Evolutionary conservation across 441 rosid genomes (phyloP), one percentile per base, ranked within the genome.

Genomic region (Aleurites moluccanus): DNA sequence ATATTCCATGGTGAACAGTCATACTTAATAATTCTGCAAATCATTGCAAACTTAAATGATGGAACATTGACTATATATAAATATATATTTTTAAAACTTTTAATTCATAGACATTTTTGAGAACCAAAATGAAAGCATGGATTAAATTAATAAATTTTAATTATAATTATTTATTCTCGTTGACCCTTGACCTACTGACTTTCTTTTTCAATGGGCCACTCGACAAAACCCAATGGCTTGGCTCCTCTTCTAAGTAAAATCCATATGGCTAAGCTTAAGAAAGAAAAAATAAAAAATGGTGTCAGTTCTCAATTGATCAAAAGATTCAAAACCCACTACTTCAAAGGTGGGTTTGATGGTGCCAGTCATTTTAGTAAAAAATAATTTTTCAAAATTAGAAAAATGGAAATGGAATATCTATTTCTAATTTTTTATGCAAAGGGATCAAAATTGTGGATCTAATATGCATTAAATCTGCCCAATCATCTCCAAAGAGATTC

Each of bases 171-270:
- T 6, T 35, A 35, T 6, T 3, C 21, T 65, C 3, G 8, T 55
- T 74, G 71, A 74, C 62, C 61, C 1, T 50, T 64, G 64, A 67
- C 52, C 66, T 23, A 27, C 21, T 59, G 49, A 4, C 9, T 62
- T 10, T 10, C 53, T n/a, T 28, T 47, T 42, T 23, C 56, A 40
- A 74, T 11, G 73, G 60, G 38, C 72, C 66, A 57, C 3, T 42
- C 20, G 52, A 66, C n/a, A 38, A 16, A 65, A 57, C 33, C 77
- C 6, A 27, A 25, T 15, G 42, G 33, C 40, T 35, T 23, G 65
- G 72, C 77, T 66, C 45, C 73, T 42, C 59, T 57, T 30, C 53
- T 44, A 75, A 75, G 59, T n/a, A n/a, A n/a, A n/a, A n/a, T n/a
- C n/a, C n/a, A n/a, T n/a, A n/a, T n/a, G n/a, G n/a, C n/a, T n/a